Base-by-base conservation (phyloP, 2,329 filamentous ascomycete genomes). In the Basipetospora chlamydospora region DNA sequence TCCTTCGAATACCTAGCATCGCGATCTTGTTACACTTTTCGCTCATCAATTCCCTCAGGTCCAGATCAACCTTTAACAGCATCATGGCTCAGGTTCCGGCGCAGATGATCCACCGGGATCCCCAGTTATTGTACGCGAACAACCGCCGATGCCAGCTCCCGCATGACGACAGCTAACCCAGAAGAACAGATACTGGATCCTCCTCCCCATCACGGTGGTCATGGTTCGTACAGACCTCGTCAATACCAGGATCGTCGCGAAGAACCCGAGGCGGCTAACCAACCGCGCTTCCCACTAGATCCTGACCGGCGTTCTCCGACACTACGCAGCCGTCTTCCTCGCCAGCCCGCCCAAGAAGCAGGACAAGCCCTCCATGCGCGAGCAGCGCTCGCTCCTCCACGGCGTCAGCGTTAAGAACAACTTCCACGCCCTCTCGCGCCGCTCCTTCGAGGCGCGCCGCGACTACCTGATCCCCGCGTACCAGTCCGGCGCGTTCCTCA, bases 81-180 rank as follows among this genome's bases (percentile, higher is more conserved):
- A 57, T 29, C 36, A 96, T 96, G 88, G 80, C 81, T 49, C 78
- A 90, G 64, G 69, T 80, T 46, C 73, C 81, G 46, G 79, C 84
- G 48, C 90, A 98, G 69, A 90, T 86, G 66, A 95, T 98, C 73
- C 82, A 93, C 65, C 64, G 90, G 73, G 92, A 98, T 80, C 88
- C 90, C 53, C 87, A 94, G 62, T 70, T 98, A 46, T 94, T 98
- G 90, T 96, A 66, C 55, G 83, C 59, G 37, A 47, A 39, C 13
- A 9, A 15, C 25, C 29, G 15, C 23, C 7, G 2, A 12, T 5
- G 8, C 16, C 21, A 33, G 30, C 6, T 13, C 9, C 22, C 26
- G 12, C 22, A 41, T 43, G n/a, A n/a, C n/a, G n/a, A n/a, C 7
- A 29, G 18, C 17, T 29, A 15, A 37, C 26, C 3, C 16, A 23